phyloP scores from a whole-genome alignment of 1,284 basidiomycete genomes.

The Papiliotrema flavescens region DNA sequence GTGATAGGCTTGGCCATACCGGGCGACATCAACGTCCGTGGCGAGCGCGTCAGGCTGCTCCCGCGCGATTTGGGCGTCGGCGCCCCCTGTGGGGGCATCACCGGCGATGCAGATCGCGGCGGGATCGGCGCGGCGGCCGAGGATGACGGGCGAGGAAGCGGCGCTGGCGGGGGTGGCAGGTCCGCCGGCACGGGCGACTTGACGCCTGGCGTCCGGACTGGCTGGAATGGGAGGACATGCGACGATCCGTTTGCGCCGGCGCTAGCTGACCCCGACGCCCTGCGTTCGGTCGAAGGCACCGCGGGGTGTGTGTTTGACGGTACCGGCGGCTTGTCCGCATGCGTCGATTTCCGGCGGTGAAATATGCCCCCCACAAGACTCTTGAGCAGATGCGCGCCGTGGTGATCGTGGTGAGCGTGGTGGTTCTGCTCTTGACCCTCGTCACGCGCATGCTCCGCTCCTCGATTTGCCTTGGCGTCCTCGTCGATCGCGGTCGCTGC shows the following conservation, averaged over 20 bases:
- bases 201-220: background rate
- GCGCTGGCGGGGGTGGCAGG: background rate
- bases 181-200: background rate
- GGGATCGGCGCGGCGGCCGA: background rate
- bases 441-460: background rate
- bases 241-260: background rate
- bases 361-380: slow-evolving; percentile 32
- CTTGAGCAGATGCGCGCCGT: slow-evolving; percentile 21
- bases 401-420: slow-evolving; percentile 3
- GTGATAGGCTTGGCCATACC: slow-evolving; percentile 28
- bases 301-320: background rate
- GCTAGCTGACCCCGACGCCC: background rate
- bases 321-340: background rate
- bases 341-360: slow-evolving; percentile 6
- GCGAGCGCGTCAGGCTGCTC: slow-evolving; percentile 1
- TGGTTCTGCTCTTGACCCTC: background rate
- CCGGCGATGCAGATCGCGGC: too few species aligned
- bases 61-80: background rate
- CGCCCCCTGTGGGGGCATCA: background rate
- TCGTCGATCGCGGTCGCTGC: background rate
- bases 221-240: background rate
- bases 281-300: background rate
- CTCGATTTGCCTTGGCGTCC: background rate
- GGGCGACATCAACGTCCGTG: slow-evolving; percentile 7
- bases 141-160: background rate